A percentile compares a stretch with the other conserved stretches of the same genome.
These are phyloP conservation scores for Thalassiosira oceanica DNA, from an alignment of 352 stramenopile genomes.

Conservation along the genomic window DNA sequence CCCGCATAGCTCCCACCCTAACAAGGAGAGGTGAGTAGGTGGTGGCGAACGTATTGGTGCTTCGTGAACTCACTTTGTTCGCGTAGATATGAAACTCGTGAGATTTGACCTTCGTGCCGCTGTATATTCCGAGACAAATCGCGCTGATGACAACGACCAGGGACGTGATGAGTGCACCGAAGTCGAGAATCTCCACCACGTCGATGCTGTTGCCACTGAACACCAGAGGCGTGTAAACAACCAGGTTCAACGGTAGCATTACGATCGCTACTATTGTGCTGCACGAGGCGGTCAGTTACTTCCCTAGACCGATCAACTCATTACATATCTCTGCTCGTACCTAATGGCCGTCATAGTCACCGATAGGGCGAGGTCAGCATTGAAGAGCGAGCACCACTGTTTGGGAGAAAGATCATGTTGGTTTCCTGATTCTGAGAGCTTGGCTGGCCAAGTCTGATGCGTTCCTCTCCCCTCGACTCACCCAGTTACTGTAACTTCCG, in stretches of 20 bases:
- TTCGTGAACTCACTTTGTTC: slow-evolving; percentile 29
- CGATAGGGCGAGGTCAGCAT: slow-evolving; percentile 66
- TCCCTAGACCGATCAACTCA: no score
- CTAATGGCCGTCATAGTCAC: slow-evolving; percentile 83
- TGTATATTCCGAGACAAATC: slow-evolving; percentile 57
- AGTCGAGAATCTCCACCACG: slow-evolving; percentile 65
- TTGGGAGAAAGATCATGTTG: neutral
- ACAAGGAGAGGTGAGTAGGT: neutral
- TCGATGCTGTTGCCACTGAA: slow-evolving; percentile 49
- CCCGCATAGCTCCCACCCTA: slow-evolving; percentile 52
- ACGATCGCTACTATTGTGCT: slow-evolving; percentile 71
- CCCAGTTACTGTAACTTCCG: slow-evolving; percentile 81
- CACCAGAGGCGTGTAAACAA: slow-evolving; percentile 67
- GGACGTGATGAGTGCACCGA: slow-evolving; percentile 58
- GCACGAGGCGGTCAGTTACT: no score
- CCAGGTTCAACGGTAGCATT: slow-evolving; percentile 79
- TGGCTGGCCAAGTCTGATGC: neutral
- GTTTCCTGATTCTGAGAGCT: neutral
- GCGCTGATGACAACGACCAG: slow-evolving; percentile 66
- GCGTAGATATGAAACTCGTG: slow-evolving; percentile 44
- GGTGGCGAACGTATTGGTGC: neutral
- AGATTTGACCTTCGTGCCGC: slow-evolving; percentile 31
- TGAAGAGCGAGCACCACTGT: slow-evolving; percentile 61
- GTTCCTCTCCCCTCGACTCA: neutral
- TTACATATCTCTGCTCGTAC: no score